A percentile compares a stretch with the other conserved stretches of the same genome.
Conservation (phyloP, 176 grass and related monocot genomes). For the Musa troglodytarum region DNA sequence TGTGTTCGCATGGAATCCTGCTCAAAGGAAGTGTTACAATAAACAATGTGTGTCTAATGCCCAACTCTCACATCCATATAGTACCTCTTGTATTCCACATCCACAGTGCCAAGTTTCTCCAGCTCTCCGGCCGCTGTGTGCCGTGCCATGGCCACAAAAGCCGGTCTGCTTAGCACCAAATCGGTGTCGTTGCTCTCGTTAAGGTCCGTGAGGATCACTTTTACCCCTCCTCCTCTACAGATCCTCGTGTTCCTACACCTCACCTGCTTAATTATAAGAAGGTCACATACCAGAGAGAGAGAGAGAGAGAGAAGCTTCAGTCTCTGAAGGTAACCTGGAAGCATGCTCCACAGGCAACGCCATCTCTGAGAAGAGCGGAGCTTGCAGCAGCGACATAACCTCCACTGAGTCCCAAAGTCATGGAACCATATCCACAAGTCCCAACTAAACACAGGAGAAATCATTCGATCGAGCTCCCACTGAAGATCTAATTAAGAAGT, state of each 20-base stretch:
- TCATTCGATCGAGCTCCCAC: background rate
- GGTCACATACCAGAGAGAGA: background rate
- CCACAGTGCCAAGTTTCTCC: constrained; percentile 28
- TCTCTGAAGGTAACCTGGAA: constrained; percentile 42
- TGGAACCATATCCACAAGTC: constrained; percentile 68
- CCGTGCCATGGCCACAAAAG: constrained; percentile 59
- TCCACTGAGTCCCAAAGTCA: constrained; percentile 36
- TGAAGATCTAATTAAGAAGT: background rate
- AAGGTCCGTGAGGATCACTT: constrained; percentile 59
- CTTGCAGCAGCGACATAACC: constrained; percentile 40
- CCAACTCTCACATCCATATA: background rate
- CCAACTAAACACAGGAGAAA: constrained; percentile 32
- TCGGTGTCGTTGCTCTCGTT: constrained; percentile 50
- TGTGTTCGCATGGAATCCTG: constrained; percentile 72
- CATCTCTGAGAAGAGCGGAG: constrained; percentile 40
- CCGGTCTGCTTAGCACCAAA: constrained; percentile 46
- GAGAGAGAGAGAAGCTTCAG: background rate
- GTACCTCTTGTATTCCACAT: constrained; percentile 76
- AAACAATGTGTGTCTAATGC: background rate
- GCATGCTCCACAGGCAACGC: constrained; percentile 68
- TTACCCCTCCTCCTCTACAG: constrained; percentile 36
- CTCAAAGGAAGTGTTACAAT: background rate
- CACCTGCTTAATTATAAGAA: constrained; percentile 27
- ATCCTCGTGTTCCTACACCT: constrained; percentile 58
- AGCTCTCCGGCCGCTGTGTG: constrained; percentile 36